Evolutionary conservation across 768 basidiomycete species (phyloP), one percentile per base, ranked within the genome.

Genomic region (Suillus alpinus): DNA sequence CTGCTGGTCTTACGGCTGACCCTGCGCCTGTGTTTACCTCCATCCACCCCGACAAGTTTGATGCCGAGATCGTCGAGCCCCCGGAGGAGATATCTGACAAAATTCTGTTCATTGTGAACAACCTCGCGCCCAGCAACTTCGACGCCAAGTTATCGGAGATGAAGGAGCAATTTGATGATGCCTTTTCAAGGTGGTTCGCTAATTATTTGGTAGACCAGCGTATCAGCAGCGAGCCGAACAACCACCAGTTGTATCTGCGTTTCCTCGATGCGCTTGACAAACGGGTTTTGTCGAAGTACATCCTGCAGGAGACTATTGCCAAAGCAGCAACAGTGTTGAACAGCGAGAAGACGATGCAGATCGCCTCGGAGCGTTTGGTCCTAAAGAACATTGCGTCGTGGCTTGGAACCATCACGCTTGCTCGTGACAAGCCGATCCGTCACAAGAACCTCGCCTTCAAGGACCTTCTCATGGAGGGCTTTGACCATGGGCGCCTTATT

Each of bases 101-200:
- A 62, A 94, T 99, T 65, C 80, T 98, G 51, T 99, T 99, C 81
- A 96, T 98, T 68, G 87, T 99, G 75, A 99, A 99, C 78, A 98
- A 99, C 66, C 83, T 99, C 60, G 95, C 96, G 0, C 92, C 94
- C 10, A 91, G 81, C 73, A 99, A 98, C 71, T 95, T 97, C 62
- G 94, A 94, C 40, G 67, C 81, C 29, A 99, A 99, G 75, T 77
- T 95, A 39, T 73, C 77, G 36, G 97, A 98, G 68, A 94, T 99
- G 89, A 82, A 81, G 59, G 86, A 86, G 36, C 80, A 91, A 59
- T 96, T 96, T 75, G 83, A 90, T 50, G 90, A 95, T 66, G 80
- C 84, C 43, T 87, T 94, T 70, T 86, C 93, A 8, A 83, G 91
- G 50, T 99, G 97, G 97, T 97, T 99, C 68, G 96, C 97, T 49